Base-by-base conservation (phyloP, 345 rosid species). In the Salix koriyanagi region DNA sequence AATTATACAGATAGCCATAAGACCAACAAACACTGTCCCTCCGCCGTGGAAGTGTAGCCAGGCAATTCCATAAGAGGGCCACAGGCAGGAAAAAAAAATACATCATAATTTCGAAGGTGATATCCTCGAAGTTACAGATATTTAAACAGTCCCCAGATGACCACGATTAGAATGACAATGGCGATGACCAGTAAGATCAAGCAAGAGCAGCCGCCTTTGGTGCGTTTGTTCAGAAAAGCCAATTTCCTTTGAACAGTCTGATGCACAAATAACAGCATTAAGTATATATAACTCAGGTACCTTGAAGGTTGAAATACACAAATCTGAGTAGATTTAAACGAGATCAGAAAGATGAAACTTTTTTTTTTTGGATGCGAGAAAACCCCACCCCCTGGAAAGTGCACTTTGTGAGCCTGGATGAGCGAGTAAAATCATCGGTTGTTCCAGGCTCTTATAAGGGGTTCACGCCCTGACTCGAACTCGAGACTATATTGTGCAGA, bases 171-270 rank as follows among this genome's bases (percentile, higher is more conserved):
- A 83, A 83, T 80, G 75, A 96, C 95, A 16, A 96, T 92, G 61
- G 98, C 98, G 0, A 88, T 70, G 70, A 90, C 85, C 5, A 91
- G 89, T 97, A 96, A 28, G 79, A 56, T 11, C 79, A 69, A 77
- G 90, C 97, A 91, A 36, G 98, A 79, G 83, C 98, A 96, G 23
- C 98, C 95, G 32, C 97, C 97, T 85, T 85, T 91, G 54, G 97
- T 91, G 60, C 97, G 92, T 88, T 88, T 94, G 84, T 92, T 96
- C 94, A 96, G 81, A 50, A 90, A 71, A 7, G 97, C 98, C 87
- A 96, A 87, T 85, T 83, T 88, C 90, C 89, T 96, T 87, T 91
- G 97, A 84, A 94, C 97, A 67, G 95, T 83, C 99, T 96, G 97
- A 80, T 71, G 46, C 34, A 76, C 16, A 67, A 66, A 46, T 13